These are phyloP conservation scores for Tricholoma bakamatsutake DNA, from an alignment of 768 basidiomycete genomes.

Conservation along the genomic window DNA sequence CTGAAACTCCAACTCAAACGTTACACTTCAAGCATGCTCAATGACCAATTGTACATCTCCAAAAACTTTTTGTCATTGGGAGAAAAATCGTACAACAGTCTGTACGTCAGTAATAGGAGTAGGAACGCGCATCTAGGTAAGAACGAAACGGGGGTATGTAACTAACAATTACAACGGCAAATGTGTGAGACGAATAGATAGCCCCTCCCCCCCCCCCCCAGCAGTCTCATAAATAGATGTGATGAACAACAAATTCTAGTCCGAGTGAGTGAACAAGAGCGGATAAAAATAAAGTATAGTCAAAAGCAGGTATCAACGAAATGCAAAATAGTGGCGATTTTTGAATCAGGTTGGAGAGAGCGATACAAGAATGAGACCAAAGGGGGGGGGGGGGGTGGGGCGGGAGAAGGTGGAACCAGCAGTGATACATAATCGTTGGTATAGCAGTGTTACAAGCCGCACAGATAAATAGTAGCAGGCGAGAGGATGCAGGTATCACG, in stretches of 20 bases:
- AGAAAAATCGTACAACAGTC: not conserved
- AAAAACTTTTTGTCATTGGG: not conserved
- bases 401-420: not conserved
- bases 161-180: not conserved
- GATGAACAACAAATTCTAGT: not conserved
- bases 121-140: not conserved
- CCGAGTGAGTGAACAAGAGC: constrained; percentile 3
- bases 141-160: not conserved
- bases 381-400: too few species aligned
- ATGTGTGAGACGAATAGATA: not conserved
- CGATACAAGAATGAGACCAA: not conserved
- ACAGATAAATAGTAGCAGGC: constrained; percentile 17
- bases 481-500: constrained; percentile 15
- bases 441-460: constrained; percentile 2
- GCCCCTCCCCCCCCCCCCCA: not conserved
- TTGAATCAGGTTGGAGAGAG: not conserved
- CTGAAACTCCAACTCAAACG: not conserved
- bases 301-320: constrained; percentile 1
- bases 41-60: not conserved
- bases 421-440: constrained; percentile 1
- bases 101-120: not conserved
- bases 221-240: not conserved
- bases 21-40: not conserved
- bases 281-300: constrained; percentile 4
- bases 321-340: not conserved